Conservation (phyloP, 2,329 filamentous ascomycete genomes). For the Myriosclerotinia curreyana region DNA sequence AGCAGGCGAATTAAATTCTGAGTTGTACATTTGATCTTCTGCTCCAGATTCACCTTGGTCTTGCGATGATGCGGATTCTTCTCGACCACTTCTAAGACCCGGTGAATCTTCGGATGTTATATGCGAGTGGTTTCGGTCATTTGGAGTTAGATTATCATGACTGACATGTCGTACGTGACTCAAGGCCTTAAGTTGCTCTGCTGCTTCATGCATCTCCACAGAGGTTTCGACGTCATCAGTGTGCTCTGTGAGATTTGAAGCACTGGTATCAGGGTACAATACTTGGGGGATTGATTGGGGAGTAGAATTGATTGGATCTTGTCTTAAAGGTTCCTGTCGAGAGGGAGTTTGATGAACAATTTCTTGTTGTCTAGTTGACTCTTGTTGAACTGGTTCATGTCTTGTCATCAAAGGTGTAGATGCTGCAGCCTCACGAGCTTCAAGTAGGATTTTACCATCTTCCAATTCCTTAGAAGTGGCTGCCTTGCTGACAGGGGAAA, state of each 20-base stretch:
- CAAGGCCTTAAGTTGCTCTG: constrained; percentile 63
- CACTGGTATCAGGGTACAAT: constrained; percentile 32
- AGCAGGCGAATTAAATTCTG: constrained; percentile 39
- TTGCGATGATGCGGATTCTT: constrained; percentile 45
- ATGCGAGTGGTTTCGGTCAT: constrained; percentile 38
- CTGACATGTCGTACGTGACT: constrained; percentile 59
- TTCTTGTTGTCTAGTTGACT: constrained; percentile 20
- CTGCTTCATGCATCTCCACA: constrained; percentile 67
- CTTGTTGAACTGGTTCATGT: constrained; percentile 42
- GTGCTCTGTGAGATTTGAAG: constrained; percentile 36
- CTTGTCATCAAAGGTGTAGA: constrained; percentile 41
- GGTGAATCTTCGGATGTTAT: constrained; percentile 38
- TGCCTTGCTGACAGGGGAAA: constrained; percentile 41
- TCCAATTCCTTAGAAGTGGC: constrained; percentile 54
- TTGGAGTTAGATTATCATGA: constrained; percentile 43
- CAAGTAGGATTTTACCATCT: constrained; percentile 55
- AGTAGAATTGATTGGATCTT: constrained; percentile 34
- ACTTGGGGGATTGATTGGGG: constrained; percentile 33
- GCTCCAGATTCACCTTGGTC: constrained; percentile 42
- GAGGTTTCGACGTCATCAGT: constrained; percentile 58
- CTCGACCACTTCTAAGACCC: constrained; percentile 40
- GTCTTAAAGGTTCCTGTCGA: constrained; percentile 30
- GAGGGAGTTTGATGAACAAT: constrained; percentile 25
- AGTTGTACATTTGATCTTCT: constrained; percentile 43
- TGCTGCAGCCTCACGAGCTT: constrained; percentile 39